Evolutionary conservation across 768 basidiomycete genomes (phyloP).

Genomic region (Rhodosporidiobolus odoratus): DNA sequence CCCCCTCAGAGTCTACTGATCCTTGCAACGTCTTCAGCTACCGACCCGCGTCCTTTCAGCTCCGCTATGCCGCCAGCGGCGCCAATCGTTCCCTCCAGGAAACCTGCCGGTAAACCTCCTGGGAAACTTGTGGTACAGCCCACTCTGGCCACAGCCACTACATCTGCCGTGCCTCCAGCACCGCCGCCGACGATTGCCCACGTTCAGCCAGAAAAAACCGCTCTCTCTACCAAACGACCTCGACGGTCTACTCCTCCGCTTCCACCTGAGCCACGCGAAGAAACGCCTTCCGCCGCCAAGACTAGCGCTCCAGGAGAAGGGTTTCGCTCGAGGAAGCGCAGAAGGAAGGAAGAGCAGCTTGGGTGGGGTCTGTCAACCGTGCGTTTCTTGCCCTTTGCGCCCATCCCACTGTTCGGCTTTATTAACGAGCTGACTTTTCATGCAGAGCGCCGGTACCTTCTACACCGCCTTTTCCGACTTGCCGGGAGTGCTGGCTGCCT

Average conservation of each 20-base stretch:
- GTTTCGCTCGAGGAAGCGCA: not conserved
- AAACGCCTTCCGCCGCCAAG: not conserved
- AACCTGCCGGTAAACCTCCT: not conserved
- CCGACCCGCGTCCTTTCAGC: not conserved
- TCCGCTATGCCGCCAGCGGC: not conserved
- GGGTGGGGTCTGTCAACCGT: not conserved
- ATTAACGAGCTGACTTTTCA: no score
- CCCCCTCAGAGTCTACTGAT: not conserved
- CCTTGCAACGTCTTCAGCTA: not conserved
- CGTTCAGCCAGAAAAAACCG: not conserved
- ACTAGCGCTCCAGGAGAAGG: not conserved
- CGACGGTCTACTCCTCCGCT: no score
- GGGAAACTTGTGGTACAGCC: no score
- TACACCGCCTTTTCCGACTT: not conserved
- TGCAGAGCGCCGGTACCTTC: no score
- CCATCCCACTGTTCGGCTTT: not conserved
- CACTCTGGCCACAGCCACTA: not conserved
- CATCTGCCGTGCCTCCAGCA: not conserved
- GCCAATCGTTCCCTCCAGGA: not conserved
- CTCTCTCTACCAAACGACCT: not conserved
- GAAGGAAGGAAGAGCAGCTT: not conserved
- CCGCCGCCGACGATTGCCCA: not conserved
- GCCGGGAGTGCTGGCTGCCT: not conserved
- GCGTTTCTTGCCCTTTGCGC: not conserved
- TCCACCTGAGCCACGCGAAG: not conserved